Evolutionary conservation across 2,329 filamentous ascomycete genomes (phyloP), one percentile per base, ranked within the genome.

Genomic region (Diaporthe ilicicola): DNA sequence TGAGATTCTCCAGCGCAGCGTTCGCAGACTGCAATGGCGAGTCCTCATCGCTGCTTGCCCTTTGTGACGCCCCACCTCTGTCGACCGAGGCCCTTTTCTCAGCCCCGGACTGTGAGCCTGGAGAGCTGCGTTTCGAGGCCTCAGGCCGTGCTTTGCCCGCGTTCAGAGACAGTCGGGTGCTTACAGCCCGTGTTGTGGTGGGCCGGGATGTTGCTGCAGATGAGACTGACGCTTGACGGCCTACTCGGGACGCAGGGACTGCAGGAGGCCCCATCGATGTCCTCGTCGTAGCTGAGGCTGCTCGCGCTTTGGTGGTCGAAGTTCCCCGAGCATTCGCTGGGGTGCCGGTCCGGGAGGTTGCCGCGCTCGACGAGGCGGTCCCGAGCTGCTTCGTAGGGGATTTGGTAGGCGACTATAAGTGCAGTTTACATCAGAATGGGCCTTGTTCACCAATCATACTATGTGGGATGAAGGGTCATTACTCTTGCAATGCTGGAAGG

Each of bases 301-400:
- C 82, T 56, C 91, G 87, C 62, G 88, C 78, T 76, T 87, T 91
- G 39, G 80, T 75, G 73, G 81, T 77, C 74, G 85, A 76, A 54
- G 85, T 82, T 1, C 84, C 78, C 37, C 84, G 82, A 66, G 85
- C 80, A 75, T 88, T 90, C 50, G 90, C 88, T 1, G 92, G 90
- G 2, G 91, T 93, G 48, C 83, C 87, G 15, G 90, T 93, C 75
- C 91, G 85, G 50, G 92, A 91, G 1, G 86, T 88, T 2, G 86
- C 83, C 6, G 86, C 80, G 75, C 88, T 91, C 1, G 90, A 88
- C 8, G 83, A 78, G 4, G 82, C 81, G 1, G 90, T 85, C 46
- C 81, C 85, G 55, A 93, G 80, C 76, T 93, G 92, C 78, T 96
- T 96, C 3, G 92, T 93, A 1, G 93, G 93, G 1, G 93, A 95